Base-by-base conservation (phyloP, 1,139 yeast species). In the Pichia sp. region DNA sequence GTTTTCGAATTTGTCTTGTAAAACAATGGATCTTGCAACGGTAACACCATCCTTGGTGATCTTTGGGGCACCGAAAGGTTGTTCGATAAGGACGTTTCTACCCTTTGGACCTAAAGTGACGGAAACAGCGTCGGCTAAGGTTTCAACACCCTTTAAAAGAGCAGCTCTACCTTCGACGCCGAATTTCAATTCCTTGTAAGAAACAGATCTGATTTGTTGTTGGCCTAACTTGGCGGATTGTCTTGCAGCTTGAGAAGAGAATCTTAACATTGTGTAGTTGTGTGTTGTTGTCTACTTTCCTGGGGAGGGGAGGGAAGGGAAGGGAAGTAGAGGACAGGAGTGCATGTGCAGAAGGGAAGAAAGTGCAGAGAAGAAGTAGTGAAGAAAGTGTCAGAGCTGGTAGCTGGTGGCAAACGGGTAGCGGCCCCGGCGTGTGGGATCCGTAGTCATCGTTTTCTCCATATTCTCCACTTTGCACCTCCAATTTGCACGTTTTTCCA, bases 21-120 rank as follows among this genome's bases (percentile, higher is more conserved):
- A 76, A 46, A 83, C 81, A 66, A 93, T 85, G 53, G 96, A 83
- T 66, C 79, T 83, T 58, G 99, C 99, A 54, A 93, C 99, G 40
- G 99, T 93, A 50, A 93, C 99, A 83, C 99, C 99, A 70, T 93
- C 99, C 77, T 93, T 93, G 73, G 99, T 93, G 77, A 93, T 93
- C 78, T 93, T 93, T 66, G 99, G 99, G 42, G 96, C 80, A 53
- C 99, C 99, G 58, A 89, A 93, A 56, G 89, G 88, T 73, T 93
- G 99, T 73, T 93, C 99, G 65, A 93, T 93, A 64, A 93, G 81
- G 43, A 93, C 99, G 65, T 93, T 93, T 73, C 99, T 85, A 66
- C 99, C 99, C 73, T 93, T 93, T 66, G 99, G 99, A 53, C 99
- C 99, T 58, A 93, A 77, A 39, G 99, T 93, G 51, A 94, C 97